These are phyloP conservation scores for Malassezia arunalokei DNA, from an alignment of 1,284 basidiomycete species.

Conservation along the genomic window DNA sequence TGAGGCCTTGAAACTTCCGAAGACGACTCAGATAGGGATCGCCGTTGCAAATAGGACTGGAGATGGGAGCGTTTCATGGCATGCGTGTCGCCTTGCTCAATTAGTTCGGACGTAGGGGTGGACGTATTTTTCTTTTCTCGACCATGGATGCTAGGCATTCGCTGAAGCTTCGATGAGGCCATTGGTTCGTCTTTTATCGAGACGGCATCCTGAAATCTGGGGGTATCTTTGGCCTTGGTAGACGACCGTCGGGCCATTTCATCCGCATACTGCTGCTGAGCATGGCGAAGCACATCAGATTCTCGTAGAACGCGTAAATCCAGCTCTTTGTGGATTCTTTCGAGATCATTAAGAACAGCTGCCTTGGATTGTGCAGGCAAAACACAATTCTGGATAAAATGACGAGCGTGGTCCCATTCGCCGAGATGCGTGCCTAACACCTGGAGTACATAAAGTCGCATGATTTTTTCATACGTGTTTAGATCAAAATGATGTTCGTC, in stretches of 20 bases:
- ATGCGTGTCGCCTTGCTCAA: too few species aligned
- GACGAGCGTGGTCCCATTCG: conserved; percentile 34
- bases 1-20: not conserved
- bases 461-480: conserved; percentile 24
- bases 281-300: conserved; percentile 15
- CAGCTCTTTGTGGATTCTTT: conserved; percentile 16
- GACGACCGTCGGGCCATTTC: not conserved
- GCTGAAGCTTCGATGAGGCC: too few species aligned
- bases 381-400: conserved; percentile 27
- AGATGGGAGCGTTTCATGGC: too few species aligned
- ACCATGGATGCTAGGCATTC: too few species aligned
- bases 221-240: not conserved
- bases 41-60: too few species aligned
- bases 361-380: conserved; percentile 7
- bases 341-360: conserved; percentile 22
- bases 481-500: not conserved
- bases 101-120: too few species aligned
- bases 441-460: conserved; percentile 28
- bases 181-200: too few species aligned
- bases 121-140: too few species aligned
- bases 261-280: conserved; percentile 17
- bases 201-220: too few species aligned
- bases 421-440: conserved; percentile 22
- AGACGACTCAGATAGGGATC: too few species aligned
- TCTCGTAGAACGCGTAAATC: conserved; percentile 17